phyloP scores from a whole-genome alignment of 306 rosid genomes.

The Cicer arietinum region DNA sequence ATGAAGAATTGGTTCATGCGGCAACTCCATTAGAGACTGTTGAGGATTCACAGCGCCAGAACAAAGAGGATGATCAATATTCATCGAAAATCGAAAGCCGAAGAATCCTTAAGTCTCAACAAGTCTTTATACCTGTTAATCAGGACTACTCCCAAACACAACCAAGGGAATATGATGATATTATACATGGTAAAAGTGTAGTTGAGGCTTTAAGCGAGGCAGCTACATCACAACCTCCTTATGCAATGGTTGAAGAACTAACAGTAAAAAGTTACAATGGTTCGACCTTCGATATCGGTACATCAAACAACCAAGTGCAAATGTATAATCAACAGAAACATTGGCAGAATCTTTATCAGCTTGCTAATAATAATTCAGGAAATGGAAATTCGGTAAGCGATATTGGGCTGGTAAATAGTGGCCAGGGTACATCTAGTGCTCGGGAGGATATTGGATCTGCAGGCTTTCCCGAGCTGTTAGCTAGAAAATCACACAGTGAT shows the following conservation, averaged over 20 bases:
- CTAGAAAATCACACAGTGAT: slow-evolving; percentile 57
- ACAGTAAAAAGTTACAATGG: slow-evolving; percentile 61
- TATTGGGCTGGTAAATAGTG: slow-evolving; percentile 51
- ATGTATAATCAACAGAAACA: slow-evolving; percentile 56
- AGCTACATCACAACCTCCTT: slow-evolving; percentile 54
- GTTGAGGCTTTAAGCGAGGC: slow-evolving; percentile 41
- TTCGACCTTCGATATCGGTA: slow-evolving; percentile 67
- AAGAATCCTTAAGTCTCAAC: slow-evolving; percentile 54
- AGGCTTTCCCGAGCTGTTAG: slow-evolving; percentile 55
- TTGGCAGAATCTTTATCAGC: slow-evolving; percentile 74
- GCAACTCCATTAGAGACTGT: slow-evolving; percentile 46
- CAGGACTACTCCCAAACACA: slow-evolving; percentile 31
- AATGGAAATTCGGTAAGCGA: slow-evolving; percentile 57
- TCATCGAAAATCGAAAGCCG: slow-evolving; percentile 43
- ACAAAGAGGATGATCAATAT: slow-evolving; percentile 58
- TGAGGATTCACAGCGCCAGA: slow-evolving; percentile 60
- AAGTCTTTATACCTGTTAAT: slow-evolving; percentile 46
- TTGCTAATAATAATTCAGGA: slow-evolving; percentile 68
- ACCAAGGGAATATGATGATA: slow-evolving; percentile 48
- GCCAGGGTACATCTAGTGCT: slow-evolving; percentile 55
- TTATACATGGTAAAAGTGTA: slow-evolving; percentile 53
- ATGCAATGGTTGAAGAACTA: slow-evolving; percentile 63
- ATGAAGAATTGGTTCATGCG: slow-evolving; percentile 67
- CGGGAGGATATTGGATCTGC: slow-evolving; percentile 59
- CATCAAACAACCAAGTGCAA: slow-evolving; percentile 61